Base-by-base conservation (phyloP, 768 basidiomycete species). In the Thelephora ganbajun region DNA sequence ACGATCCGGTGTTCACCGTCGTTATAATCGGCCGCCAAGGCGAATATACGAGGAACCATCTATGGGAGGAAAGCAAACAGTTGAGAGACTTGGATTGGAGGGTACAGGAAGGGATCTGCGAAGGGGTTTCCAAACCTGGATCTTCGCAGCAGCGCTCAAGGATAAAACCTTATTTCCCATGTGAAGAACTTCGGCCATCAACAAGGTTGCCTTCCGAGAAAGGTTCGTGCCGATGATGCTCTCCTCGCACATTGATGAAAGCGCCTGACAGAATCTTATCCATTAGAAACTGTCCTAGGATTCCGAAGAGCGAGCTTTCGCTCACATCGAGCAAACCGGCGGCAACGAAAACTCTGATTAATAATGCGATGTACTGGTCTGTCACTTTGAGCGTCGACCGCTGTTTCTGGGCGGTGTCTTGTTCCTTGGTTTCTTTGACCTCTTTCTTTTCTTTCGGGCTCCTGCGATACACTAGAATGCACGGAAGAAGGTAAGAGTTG, bases 161-260 rank as follows among this genome's bases (percentile, higher is more conserved):
- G 96, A 94, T 7, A 99, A 62, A 2, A 97, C 80, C 48, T 81
- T 73, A 56, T 93, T 97, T 4, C 87, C 80, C 64, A 92, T 78
- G 35, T 87, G 83, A 47, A 99, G 72, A 2, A 97, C 66, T 60
- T 98, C 94, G 7, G 89, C 92, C 66, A 98, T 79, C 20, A 99
- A 71, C 2, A 94, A 61, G 0, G 88, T 94, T 2, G 91, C 92
- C 61, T 96, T 97, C 35, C 88, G 77, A 22, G 85, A 79, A n/a
- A 91, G 61, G 57, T 69, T 81, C 3, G 79, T 76, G 2, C 81
- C 82, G 14, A 72, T 75, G 1, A 77, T 75, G 9, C 77, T 73
- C 57, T 94, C 92, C 56, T 92, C 83, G 2, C 96, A 72, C 72
- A 98, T 83, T 20, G 71, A 68, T 11, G 84, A 81, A 34, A 98